Evolutionary conservation across 2,329 filamentous ascomycete genomes (phyloP).

Genomic region (Thermomyces lanuginosus): DNA sequence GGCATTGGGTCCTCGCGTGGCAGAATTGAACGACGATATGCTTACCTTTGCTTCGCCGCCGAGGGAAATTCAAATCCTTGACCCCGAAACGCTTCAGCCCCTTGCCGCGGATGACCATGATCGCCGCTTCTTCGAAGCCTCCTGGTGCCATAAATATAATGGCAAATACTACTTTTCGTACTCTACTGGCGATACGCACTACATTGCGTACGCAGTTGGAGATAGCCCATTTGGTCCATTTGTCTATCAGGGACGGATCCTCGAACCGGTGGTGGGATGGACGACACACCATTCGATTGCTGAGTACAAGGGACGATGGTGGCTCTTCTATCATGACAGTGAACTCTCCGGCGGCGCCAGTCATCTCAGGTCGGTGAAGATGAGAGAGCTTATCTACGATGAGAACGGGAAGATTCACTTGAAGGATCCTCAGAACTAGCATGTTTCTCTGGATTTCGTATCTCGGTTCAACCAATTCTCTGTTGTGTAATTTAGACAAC

Average conservation of each 20-base stretch:
- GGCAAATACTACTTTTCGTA: constrained; percentile 61
- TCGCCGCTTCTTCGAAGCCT: constrained; percentile 62
- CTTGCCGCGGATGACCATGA: constrained; percentile 54
- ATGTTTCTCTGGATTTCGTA: no score
- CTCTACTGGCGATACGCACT: constrained; percentile 64
- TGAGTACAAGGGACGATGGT: constrained; percentile 56
- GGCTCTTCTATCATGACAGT: constrained; percentile 61
- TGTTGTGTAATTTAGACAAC: no score
- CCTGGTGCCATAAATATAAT: constrained; percentile 60
- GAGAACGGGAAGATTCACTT: constrained; percentile 43
- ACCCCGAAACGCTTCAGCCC: constrained; percentile 42
- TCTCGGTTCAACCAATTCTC: no score
- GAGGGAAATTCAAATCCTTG: constrained; percentile 48
- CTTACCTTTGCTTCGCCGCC: constrained; percentile 40
- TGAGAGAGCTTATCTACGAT: constrained; percentile 59
- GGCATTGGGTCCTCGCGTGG: constrained; percentile 53
- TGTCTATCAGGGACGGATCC: constrained; percentile 51
- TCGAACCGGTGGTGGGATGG: constrained; percentile 66
- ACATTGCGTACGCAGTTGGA: constrained; percentile 51
- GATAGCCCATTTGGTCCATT: constrained; percentile 54
- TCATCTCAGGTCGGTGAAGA: constrained; percentile 58
- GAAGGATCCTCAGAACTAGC: no score
- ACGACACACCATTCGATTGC: constrained; percentile 69
- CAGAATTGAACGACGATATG: constrained; percentile 49
- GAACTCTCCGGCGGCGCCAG: constrained; percentile 51